Base-by-base conservation (phyloP, 2,329 filamentous ascomycete genomes). In the Sporothrix inflata region DNA sequence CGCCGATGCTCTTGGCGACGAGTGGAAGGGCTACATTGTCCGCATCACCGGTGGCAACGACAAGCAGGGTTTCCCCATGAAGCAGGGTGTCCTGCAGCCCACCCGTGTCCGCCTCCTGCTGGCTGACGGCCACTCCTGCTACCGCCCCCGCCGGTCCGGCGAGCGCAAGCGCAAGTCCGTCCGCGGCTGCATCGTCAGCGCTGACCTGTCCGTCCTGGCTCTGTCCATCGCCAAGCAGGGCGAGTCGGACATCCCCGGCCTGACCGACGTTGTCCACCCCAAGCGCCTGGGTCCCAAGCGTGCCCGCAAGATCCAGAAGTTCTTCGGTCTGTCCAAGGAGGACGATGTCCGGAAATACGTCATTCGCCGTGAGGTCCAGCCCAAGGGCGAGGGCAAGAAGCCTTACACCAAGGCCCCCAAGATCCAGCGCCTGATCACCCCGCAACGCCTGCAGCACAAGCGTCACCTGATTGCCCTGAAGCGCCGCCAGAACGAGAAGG, bases 11-110 rank as follows among this genome's bases (percentile, higher is more conserved):
- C 90, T 99, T 82, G 96, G 96, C 82, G 94, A 98, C 83, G 96
- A 99, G 88, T 99, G 97, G 93, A 98, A 98, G 90, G 96, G 96
- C 86, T 99, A 99, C 90, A 91, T 99, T 88, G 94, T 99, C 92
- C 92, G 91, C 84, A 98, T 99, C 89, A 99, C 96, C 81, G 97
- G 96, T 83, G 96, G 97, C 84, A 99, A 99, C 92, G 96, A 99
- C 93, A 99, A 99, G 94, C 97, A 99, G 90, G 96, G 96, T 89
- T 99, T 99, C 91, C 96, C 96, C 80, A 99, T 99, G 96, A 99
- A 99, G 94, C 97, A 99, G 92, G 96, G 96, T 90, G 93, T 97
- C 85, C 95, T 99, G 90, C 93, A 97, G 86, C 94, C 96, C 81
- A 96, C 93, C 85, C 96, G 96, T 96, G 96, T 98, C 87, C 92